Percentiles rank a stretch among this genome's conserved stretches.
Conservation (phyloP, 345 rosid species). For the Triadica sebifera region DNA sequence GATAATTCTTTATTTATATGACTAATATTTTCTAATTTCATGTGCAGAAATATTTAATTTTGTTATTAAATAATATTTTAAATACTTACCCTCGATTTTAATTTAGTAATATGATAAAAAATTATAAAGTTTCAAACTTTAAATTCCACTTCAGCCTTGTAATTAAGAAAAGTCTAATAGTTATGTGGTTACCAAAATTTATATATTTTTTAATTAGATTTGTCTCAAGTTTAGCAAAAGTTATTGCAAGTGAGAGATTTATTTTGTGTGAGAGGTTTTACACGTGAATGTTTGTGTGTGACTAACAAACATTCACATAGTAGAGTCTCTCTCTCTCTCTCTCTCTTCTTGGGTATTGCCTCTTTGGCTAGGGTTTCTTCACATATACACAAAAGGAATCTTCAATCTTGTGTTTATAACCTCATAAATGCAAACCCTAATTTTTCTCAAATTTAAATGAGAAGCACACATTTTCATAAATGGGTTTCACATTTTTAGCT, state of each 20-base stretch:
- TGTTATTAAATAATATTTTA: no score
- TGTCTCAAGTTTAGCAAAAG: no score
- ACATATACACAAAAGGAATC: not conserved
- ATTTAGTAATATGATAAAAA: no score
- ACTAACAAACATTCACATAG: slow-evolving; percentile 45
- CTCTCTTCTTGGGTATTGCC: not conserved
- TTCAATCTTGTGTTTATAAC: not conserved
- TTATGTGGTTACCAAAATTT: no score
- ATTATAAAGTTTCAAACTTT: no score
- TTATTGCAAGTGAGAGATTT: not conserved
- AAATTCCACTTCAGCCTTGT: no score
- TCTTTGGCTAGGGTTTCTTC: slow-evolving; percentile 25
- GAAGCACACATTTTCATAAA: slow-evolving; percentile 1
- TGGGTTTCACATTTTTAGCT: not conserved
- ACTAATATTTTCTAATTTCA: no score
- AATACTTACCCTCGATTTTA: no score
- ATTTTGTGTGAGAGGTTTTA: slow-evolving; percentile 12
- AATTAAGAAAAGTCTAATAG: no score
- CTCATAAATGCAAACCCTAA: slow-evolving; percentile 3
- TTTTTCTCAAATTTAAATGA: not conserved
- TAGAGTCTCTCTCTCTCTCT: not conserved
- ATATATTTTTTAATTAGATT: no score
- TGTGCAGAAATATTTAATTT: no score
- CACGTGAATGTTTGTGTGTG: slow-evolving; percentile 42
- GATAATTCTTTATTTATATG: no score